Percentiles rank a stretch among this genome's conserved stretches.
Evolutionary conservation across 768 basidiomycete species (phyloP).

Genomic region (Suillus fuscotomentosus): DNA sequence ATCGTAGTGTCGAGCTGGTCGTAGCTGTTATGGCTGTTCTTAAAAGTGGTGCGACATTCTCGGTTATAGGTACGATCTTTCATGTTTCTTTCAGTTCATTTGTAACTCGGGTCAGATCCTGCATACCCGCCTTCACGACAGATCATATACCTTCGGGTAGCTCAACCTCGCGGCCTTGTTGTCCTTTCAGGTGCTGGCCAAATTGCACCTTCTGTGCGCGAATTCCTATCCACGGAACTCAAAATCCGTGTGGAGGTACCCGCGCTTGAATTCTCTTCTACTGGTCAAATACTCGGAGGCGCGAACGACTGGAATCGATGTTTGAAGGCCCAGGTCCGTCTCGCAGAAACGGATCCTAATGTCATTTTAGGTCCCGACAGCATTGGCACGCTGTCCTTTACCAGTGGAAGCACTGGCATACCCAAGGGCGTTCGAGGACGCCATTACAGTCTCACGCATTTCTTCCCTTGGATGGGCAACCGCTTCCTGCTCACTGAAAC

Average conservation of each 20-base stretch:
- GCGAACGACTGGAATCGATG: conserved; percentile 46
- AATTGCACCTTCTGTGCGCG: conserved; percentile 77
- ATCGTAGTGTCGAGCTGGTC: conserved; percentile 93
- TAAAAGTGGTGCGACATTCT: conserved; percentile 95
- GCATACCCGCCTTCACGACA: conserved; percentile 95
- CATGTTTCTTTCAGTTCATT: conserved; percentile 1
- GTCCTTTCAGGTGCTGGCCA: conserved; percentile 88
- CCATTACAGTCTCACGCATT: conserved; percentile 96
- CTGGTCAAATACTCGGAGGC: conserved; percentile 70
- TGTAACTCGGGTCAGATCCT: conserved; percentile 61
- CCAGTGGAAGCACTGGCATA: conserved; percentile 95
- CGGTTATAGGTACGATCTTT: conserved; percentile 78
- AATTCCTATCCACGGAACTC: conserved; percentile 76
- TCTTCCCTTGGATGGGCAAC: conserved; percentile 99
- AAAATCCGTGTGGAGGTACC: conserved; percentile 90
- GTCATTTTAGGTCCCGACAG: conserved; percentile 93
- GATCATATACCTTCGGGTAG: conserved; percentile 89
- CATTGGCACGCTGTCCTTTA: conserved; percentile 92
- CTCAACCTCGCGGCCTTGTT: conserved; percentile 86
- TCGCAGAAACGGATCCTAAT: conserved; percentile 73
- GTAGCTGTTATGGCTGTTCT: conserved; percentile 96
- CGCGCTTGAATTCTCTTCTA: conserved; percentile 70
- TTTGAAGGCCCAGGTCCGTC: conserved; percentile 54
- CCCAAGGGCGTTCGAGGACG: conserved; percentile 97
- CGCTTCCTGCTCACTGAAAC: conserved; percentile 70